These are phyloP conservation scores for Coleophoma crateriformis DNA, from an alignment of 2,329 filamentous ascomycete species.

Conservation along the genomic window DNA sequence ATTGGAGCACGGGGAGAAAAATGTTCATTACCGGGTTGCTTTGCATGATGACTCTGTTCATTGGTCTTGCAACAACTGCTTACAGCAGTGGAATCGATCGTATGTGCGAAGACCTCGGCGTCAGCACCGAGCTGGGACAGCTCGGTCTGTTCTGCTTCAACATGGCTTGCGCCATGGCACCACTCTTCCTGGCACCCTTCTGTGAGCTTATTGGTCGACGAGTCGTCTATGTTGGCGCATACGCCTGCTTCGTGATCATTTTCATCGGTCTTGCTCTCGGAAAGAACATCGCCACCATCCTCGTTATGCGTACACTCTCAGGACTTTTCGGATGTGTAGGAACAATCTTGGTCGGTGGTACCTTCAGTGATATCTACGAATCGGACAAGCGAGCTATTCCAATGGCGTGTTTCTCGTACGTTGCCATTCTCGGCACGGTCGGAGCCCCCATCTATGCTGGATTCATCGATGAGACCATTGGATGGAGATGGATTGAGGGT, in stretches of 20 bases:
- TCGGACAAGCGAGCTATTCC: conserved; percentile 74
- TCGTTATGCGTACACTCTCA: conserved; percentile 59
- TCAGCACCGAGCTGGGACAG: conserved; percentile 36
- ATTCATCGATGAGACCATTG: conserved; percentile 52
- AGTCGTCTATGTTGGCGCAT: conserved; percentile 69
- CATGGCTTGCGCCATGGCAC: conserved; percentile 73
- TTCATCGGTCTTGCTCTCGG: conserved; percentile 65
- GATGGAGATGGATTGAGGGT: conserved; percentile 86
- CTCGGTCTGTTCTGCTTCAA: conserved; percentile 65
- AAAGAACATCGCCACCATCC: conserved; percentile 64
- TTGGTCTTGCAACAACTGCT: conserved; percentile 46
- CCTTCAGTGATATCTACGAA: conserved; percentile 79
- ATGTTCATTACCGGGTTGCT: conserved; percentile 39
- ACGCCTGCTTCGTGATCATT: conserved; percentile 28
- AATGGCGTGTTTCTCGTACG: conserved; percentile 79
- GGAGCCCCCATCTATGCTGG: conserved; percentile 61
- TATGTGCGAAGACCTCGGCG: conserved; percentile 39
- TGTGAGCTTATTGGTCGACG: conserved; percentile 81
- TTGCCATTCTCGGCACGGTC: conserved; percentile 70
- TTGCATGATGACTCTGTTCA: conserved; percentile 47
- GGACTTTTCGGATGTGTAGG: conserved; percentile 68
- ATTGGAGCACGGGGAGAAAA: conserved; percentile 39
- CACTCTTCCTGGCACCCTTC: conserved; percentile 81
- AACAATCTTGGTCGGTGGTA: conserved; percentile 76
- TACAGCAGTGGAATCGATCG: conserved; percentile 42